Evolutionary conservation across 2,329 filamentous ascomycete species (phyloP).

Genomic region (Cladosporium sp.): DNA sequence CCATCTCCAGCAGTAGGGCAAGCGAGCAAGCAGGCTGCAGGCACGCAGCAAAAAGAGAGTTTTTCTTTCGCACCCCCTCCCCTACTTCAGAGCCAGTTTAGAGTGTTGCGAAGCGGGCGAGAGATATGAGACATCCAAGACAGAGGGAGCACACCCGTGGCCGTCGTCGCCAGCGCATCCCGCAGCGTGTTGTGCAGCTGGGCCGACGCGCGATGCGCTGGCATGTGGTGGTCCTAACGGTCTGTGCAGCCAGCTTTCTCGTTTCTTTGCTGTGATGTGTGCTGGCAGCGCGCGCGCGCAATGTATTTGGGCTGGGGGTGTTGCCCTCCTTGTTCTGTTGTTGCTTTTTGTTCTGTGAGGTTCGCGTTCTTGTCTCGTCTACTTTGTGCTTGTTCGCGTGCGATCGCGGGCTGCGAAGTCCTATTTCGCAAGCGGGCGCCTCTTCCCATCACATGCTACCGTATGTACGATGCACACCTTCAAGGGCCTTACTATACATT

Average conservation of each 20-base stretch:
- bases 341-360: not conserved
- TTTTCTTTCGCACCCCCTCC: not conserved
- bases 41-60: not conserved
- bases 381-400: not conserved
- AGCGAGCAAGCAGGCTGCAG: not conserved
- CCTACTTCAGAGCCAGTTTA: not conserved
- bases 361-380: not conserved
- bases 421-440: not conserved
- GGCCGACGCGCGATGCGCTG: slow-evolving; percentile 10
- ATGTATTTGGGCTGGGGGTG: not conserved
- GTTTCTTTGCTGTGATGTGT: not conserved
- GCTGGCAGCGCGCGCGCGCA: not conserved
- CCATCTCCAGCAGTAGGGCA: not conserved
- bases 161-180: slow-evolving; percentile 7
- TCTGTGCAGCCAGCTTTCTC: not conserved
- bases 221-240: slow-evolving; percentile 1
- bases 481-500: not conserved
- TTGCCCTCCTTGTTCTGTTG: not conserved
- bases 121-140: not conserved
- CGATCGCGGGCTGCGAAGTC: not conserved
- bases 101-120: not conserved
- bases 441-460: not conserved
- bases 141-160: not conserved
- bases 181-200: not conserved
- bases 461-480: not conserved